Evolutionary conservation across 345 rosid species (phyloP), one percentile per base, ranked within the genome.

Genomic region (Populus simonii): DNA sequence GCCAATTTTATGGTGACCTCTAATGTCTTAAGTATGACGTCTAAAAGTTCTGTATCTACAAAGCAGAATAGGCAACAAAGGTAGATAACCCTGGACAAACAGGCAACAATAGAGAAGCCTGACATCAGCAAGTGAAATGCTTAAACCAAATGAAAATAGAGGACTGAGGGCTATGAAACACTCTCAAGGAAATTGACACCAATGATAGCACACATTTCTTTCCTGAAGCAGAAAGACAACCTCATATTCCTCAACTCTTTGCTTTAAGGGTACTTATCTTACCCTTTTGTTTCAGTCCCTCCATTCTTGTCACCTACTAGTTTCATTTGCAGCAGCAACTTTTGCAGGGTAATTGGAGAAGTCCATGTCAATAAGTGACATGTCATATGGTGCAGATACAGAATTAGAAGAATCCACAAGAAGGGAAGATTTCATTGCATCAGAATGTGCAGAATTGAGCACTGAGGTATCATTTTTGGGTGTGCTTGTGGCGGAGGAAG

Each of bases 311-410:
- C 91, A 89, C 82, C 94, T 87, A 78, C 51, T 89, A 71, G 80
- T 83, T 69, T 79, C 86, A 79, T 86, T 90, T 18, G 89, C 97
- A 69, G 97, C 89, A 62, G 96, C 95, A 27, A 94, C 97, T 76
- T 90, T 86, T 53, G 87, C 82, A 16, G 97, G 92, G 81, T 92
- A 93, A 81, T 82, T 89, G 53, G 94, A 90, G 84, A 96, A 77
- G 84, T 96, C 98, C 47, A 94, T 83, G 87, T 96, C 99, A 39
- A 96, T 85, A 66, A 96, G 93, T 5, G 97, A 87, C 94, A 92
- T 87, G 85, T 94, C 98, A 72, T 91, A 92, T 61, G 92, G 80
- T 25, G 83, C 79, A 22, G 92, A 77, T 33, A 72, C 75, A 12
- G 92, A 81, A 74, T 86, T 84, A 35, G 97, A 85, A 68, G 87